Conservation (phyloP, 2,329 filamentous ascomycete species). For the Verticillium albo-atrum region DNA sequence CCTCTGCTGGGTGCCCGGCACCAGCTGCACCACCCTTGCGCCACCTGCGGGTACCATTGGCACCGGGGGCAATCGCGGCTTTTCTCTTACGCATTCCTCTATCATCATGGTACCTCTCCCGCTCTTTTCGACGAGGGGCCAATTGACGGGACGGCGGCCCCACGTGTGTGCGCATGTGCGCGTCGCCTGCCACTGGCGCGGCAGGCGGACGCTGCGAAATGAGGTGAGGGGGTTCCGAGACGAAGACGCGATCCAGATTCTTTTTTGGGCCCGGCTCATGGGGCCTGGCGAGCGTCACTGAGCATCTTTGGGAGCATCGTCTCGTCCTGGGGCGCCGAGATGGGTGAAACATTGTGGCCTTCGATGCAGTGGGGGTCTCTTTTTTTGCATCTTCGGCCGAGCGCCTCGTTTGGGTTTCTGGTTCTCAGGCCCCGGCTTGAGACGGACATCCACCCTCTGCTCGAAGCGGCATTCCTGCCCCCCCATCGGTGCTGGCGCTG, state of each 20-base stretch:
- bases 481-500: no score
- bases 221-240: neutral
- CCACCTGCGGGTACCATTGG: neutral
- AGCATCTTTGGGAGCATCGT: neutral
- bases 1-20: neutral
- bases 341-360: neutral
- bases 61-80: neutral
- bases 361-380: neutral
- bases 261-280: neutral
- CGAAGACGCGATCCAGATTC: neutral
- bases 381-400: neutral
- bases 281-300: no score
- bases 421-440: neutral
- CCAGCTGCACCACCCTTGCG: neutral
- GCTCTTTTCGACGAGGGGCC: neutral
- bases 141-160: constrained; percentile 1
- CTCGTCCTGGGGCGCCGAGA: neutral
- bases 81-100: constrained; percentile 3
- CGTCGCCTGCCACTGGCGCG: neutral
- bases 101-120: neutral
- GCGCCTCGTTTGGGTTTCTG: neutral
- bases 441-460: neutral
- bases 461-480: neutral
- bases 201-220: neutral
- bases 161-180: neutral